Evolutionary conservation across 2,329 filamentous ascomycete species (phyloP), one percentile per base, ranked within the genome.

Genomic region (Ascosphaera acerosa): DNA sequence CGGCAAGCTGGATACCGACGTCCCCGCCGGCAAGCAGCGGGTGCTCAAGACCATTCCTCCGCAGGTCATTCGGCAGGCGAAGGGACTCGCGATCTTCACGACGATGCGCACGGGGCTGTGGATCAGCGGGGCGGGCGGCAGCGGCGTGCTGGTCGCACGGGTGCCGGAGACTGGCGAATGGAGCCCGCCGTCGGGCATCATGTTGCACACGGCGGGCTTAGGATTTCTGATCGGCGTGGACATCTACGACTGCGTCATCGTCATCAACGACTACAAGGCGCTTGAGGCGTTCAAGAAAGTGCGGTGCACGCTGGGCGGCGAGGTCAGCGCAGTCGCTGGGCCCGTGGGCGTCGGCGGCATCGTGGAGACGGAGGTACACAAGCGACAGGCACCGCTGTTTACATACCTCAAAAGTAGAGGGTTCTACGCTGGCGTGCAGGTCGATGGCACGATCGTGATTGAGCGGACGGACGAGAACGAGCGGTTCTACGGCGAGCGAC

Each of bases 101-200:
- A 90, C 80, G 18, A 90, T 92, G 80, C 72, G 84, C 36, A 84
- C 78, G 10, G 84, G 84, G 9, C 57, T 92, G 18, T 91, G 82
- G 76, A 63, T 90, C 41, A 84, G 77, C 29, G 84, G 84, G 29
- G 82, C 81, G 10, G 82, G 82, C 17, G 84, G 84, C 23, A 84
- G 78, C 34, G 84, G 84, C 31, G 66, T 94, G 23, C 61, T 94
- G 23, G 69, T 92, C 35, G 82, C 73, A 12, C 68, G 78, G 40
- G 76, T 77, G 18, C 50, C 52, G 44, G 72, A 75, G 15, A 81
- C 90, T 40, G 81, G 82, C 4, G 72, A 71, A 39, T 92, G 82
- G 82, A 87, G 78, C 38, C 76, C 81, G 6, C 84, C 84, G 0
- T 89, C 78, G 0, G 82, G 77, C 30, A 81, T 94, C 40, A 66